Base-by-base conservation (phyloP, 164 flowering plant species). In the Taxillus chinensis region DNA sequence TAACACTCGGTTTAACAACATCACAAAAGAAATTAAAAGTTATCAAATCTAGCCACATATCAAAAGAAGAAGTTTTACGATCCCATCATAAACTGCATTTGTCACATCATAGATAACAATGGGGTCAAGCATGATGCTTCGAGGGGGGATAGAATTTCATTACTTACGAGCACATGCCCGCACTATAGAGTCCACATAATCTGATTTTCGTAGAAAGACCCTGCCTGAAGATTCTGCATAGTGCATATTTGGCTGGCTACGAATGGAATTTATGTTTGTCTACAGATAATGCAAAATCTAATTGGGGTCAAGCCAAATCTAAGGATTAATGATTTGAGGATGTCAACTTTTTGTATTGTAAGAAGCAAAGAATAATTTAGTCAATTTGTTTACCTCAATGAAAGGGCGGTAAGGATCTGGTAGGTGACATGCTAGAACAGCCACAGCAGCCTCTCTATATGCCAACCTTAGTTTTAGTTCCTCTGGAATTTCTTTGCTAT, bases 81-180 rank as follows among this genome's bases (percentile, higher is more conserved):
- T 27, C 27, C 27, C 27, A 27, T 2, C 27, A 27, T 27, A 27
- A 27, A 27, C 27, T 27, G 27, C 27, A 27, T 27, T 27, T 27
- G 0, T 2, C 27, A 27, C 27, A 27, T 27, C 27, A 27, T 27
- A 27, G 27, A 27, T 27, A 27, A 27, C 27, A 27, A 27, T 27
- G 27, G 27, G 27, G 27, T 27, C 27, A 27, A 27, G 0, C 27
- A 27, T 27, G 27, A 27, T 27, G 27, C 1, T 27, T 27, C 2
- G 12, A 2, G 51, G 12, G 12, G 12, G 13, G 6, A 1, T 61
- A 57, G 42, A 39, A 14, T 40, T 51, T 49, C 7, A 42, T 37
- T 55, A 86, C 98, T 86, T 79, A 92, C 96, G 96, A 74, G 98
- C 96, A 83, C 97, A 90, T 64, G 97, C 88, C 27, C 90, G 89